A percentile compares a stretch with the other conserved stretches of the same genome.
Evolutionary conservation across 176 grass and related monocot species (phyloP).

Genomic region (Eremochloa ophiuroides): DNA sequence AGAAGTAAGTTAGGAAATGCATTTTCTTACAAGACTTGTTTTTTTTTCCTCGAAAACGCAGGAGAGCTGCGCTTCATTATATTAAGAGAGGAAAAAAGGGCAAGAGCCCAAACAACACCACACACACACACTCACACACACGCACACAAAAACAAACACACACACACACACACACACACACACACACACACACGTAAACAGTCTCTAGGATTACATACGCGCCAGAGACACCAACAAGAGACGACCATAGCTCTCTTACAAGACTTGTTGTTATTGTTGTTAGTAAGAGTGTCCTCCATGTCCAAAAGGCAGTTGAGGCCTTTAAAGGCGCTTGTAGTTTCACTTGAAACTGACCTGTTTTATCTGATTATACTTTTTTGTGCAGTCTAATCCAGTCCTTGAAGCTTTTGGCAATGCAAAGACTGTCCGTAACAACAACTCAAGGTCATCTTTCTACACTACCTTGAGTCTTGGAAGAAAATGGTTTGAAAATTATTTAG

Average conservation of each 20-base stretch:
- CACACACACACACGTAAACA: no score
- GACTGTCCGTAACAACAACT: slow-evolving; percentile 93
- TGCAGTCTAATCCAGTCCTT: slow-evolving; percentile 94
- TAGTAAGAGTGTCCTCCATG: neutral
- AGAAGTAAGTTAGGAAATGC: slow-evolving; percentile 57
- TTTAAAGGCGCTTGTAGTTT: slow-evolving; percentile 11
- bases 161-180: no score
- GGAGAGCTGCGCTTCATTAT: no score
- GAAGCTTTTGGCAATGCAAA: slow-evolving; percentile 99
- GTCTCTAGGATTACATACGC: no score
- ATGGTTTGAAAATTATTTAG: slow-evolving; percentile 8
- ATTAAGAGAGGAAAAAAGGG: no score
- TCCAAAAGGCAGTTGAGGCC: neutral
- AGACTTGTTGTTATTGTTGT: slow-evolving; percentile 5
- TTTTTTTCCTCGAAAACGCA: no score
- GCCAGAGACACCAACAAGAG: no score
- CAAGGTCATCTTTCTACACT: slow-evolving; percentile 51
- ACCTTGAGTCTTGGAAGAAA: slow-evolving; percentile 4
- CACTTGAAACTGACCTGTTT: neutral
- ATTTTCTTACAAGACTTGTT: slow-evolving; percentile 6
- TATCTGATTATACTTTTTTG: slow-evolving; percentile 17
- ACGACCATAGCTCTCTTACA: no score
- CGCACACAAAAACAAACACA: no score
- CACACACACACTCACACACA: no score
- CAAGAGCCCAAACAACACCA: no score